These are phyloP conservation scores for Lolium multiflorum DNA, from an alignment of 176 grass and related monocot species.

Conservation along the genomic window DNA sequence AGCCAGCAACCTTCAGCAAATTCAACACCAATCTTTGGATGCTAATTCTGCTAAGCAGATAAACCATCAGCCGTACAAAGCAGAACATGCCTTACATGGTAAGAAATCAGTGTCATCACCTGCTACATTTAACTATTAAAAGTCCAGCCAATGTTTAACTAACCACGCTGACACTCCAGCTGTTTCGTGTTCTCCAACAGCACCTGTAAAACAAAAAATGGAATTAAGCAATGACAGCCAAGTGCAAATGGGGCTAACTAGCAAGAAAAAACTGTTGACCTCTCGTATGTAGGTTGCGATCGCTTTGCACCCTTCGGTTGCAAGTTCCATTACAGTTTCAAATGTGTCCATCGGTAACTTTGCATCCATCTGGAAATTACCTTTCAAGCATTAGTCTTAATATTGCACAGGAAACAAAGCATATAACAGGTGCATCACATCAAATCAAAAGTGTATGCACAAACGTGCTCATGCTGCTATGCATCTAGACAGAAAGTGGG, in stretches of 20 bases:
- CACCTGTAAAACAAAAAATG: conserved; percentile 50
- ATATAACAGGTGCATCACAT: not conserved
- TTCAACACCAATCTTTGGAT: conserved; percentile 3
- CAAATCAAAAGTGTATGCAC: conserved; percentile 30
- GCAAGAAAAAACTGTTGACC: conserved; percentile 50
- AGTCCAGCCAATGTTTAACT: conserved; percentile 50
- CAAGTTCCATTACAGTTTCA: conserved; percentile 93
- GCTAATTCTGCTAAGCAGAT: not conserved
- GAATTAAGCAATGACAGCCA: not conserved
- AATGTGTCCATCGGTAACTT: conserved; percentile 92
- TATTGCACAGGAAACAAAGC: not conserved
- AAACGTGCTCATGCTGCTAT: not conserved
- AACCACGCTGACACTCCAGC: conserved; percentile 78
- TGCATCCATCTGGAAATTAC: conserved; percentile 78
- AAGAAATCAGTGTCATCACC: not conserved
- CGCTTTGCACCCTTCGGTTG: conserved; percentile 95
- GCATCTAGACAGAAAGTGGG: conserved; percentile 22
- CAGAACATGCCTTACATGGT: conserved; percentile 8
- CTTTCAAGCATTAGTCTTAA: conserved; percentile 31
- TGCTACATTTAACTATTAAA: conserved; percentile 43
- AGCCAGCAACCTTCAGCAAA: not conserved
- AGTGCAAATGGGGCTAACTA: not conserved
- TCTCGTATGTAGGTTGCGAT: conserved; percentile 80
- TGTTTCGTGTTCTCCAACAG: conserved; percentile 77
- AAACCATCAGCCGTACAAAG: conserved; percentile 7